Evolutionary conservation across 2,329 filamentous ascomycete genomes (phyloP), one percentile per base, ranked within the genome.

Genomic region (Leptographium radiaticola): DNA sequence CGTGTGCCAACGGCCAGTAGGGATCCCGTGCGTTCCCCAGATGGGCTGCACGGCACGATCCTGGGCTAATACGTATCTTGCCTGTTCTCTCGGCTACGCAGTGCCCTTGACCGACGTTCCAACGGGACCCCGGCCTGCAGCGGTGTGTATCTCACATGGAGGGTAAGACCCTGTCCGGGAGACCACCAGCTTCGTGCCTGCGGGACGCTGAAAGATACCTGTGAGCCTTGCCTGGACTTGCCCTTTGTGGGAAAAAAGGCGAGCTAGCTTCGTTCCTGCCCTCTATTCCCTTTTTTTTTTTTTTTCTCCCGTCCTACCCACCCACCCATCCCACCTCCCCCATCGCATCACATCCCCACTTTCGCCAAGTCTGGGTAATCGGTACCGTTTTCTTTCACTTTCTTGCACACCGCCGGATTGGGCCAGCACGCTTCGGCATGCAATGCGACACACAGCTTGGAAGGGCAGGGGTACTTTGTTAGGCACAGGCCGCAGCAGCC

Each of bases 381-480:
- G n/a, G 40, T 45, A 18, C 33, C 33, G 30, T 49, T 52, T 33
- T 47, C 33, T 39, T 33, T 46, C 43, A 38, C 13, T 39, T 46
- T 36, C n/a, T 52, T 50, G 49, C 55, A 54, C 55, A 56, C 55
- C 55, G 55, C 55, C 55, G 52, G 51, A 56, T 46, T 52, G 43
- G 55, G 44, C 38, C 51, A 49, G n/a, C 11, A 38, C 31, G 20
- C 40, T 36, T 38, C 33, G 50, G 42, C 50, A 38, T 38, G 50
- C 42, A 16, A 46, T 16, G 33, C 50, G 20, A 43, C 50, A 38
- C 18, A 33, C 50, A 38, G 40, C 16, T 15, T 40, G 20, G 16
- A 31, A 45, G 20, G 30, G 43, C 43, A 45, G n/a, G 43, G 43
- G 43, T 45, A 15, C 13, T 50, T 30, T 45, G 13, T 46, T 46